These are phyloP conservation scores for Aspergillus sp. DNA, from an alignment of 2,329 filamentous ascomycete species.

Conservation along the genomic window DNA sequence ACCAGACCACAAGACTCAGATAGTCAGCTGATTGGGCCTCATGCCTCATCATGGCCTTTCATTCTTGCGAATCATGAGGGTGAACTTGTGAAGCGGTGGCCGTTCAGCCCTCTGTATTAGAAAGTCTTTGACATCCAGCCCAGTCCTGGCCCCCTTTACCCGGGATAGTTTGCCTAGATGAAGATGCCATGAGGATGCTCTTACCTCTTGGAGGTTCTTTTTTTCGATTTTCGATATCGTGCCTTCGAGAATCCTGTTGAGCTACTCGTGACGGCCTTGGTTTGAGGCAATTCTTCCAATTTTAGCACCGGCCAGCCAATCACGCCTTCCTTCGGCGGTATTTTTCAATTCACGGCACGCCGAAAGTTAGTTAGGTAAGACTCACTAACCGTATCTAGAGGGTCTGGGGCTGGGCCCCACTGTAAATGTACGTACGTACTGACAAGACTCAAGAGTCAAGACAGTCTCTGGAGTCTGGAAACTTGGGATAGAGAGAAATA, in stretches of 20 bases:
- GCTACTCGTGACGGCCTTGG: slow-evolving; percentile 1
- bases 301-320: slow-evolving; percentile 19
- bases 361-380: slow-evolving; percentile 4
- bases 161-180: neutral
- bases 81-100: slow-evolving; percentile 3
- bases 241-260: neutral
- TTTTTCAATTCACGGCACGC: slow-evolving; percentile 17
- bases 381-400: neutral
- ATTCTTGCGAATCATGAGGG: slow-evolving; percentile 7
- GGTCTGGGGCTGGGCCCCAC: neutral
- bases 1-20: slow-evolving; percentile 13
- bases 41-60: neutral
- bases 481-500: neutral
- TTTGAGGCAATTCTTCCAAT: slow-evolving; percentile 22
- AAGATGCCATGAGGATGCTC: neutral
- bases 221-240: neutral
- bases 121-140: neutral
- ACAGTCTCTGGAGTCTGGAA: neutral
- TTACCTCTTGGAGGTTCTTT: neutral
- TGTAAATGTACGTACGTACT: neutral
- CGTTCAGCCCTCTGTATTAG: neutral
- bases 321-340: slow-evolving; percentile 15
- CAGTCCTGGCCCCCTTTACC: neutral
- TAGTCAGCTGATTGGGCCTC: slow-evolving; percentile 20
- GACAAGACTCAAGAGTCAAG: neutral